Percentiles rank a stretch among this genome's conserved stretches.
Conservation (phyloP, 331 rosid genomes). For the Rosa hybrid region DNA sequence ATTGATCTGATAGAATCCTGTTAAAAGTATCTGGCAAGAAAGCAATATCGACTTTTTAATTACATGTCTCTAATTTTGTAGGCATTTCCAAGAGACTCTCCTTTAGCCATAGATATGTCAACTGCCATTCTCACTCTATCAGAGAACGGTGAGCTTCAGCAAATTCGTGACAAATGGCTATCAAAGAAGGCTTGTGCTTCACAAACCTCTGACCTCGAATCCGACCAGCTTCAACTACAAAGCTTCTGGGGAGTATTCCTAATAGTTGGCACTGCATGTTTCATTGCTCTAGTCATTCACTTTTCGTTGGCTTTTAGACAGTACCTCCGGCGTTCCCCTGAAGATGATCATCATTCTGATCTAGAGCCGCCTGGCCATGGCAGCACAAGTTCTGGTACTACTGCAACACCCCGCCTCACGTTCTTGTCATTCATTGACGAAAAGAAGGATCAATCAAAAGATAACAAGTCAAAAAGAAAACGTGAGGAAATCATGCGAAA, state of each 20-base stretch:
- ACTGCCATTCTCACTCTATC: constrained; percentile 68
- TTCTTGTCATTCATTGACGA: constrained; percentile 49
- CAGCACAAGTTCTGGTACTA: background rate
- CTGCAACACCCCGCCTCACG: constrained; percentile 31
- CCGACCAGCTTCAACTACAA: constrained; percentile 52
- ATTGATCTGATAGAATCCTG: background rate
- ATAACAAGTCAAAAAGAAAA: constrained; percentile 44
- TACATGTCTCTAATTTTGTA: constrained; percentile 7
- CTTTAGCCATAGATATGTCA: constrained; percentile 66
- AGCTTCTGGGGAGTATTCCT: constrained; percentile 71
- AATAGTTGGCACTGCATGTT: constrained; percentile 45
- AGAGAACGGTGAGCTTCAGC: constrained; percentile 61
- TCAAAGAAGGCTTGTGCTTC: constrained; percentile 44
- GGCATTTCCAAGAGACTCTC: constrained; percentile 80
- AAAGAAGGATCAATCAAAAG: constrained; percentile 36
- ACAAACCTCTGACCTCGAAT: background rate
- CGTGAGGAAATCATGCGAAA: constrained; percentile 19
- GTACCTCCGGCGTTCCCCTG: constrained; percentile 36
- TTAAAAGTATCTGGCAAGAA: background rate
- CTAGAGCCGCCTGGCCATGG: constrained; percentile 17
- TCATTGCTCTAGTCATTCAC: constrained; percentile 45
- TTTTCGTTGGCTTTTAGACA: constrained; percentile 29
- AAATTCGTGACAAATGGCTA: constrained; percentile 61
- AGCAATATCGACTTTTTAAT: background rate
- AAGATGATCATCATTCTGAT: constrained; percentile 16